Evolutionary conservation across 306 rosid species (phyloP), one percentile per base, ranked within the genome.

Genomic region (Aeschynomene evenia): DNA sequence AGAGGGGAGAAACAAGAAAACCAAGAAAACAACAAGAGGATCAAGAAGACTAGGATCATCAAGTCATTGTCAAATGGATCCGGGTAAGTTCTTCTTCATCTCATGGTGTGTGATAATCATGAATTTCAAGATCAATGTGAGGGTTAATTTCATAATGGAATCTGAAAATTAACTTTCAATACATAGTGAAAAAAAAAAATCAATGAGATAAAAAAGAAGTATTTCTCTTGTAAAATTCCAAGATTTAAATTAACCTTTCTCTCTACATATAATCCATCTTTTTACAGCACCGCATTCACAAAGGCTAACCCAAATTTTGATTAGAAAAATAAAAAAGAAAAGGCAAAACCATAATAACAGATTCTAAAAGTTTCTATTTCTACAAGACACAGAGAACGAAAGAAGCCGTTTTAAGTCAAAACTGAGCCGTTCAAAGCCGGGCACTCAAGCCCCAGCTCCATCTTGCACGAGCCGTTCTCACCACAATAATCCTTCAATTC

Each of bases 391-490:
- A 45, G 19, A 2, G 20, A n/a, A 45, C 31, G 2, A 0, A 13
- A 12, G 34, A 62, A 43, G 61, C 79, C 83, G 21, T 50, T 58
- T n/a, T 31, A 8, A 66, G 60, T 24, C 54, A 66, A 59, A 68
- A 43, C 49, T 36, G 24, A 50, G 55, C 50, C 51, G 21, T 37
- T 42, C 15, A 79, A 73, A 73, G 50, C 85, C 24, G 76, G 3
- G 20, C 31, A 63, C 28, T 86, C 81, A 42, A 93, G 82, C 59
- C 94, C 87, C 36, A 81, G 28, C 67, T 71, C 71, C 61, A 57
- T 12, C 52, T 67, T 55, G 20, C 66, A 54, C 8, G 70, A 4
- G 0, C 7, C 57, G 15, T 24, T 77, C 62, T 63, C 71, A 23
- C 26, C 62, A 48, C 46, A 2, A 6, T 12, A 36, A 52, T 74